Conservation (phyloP, 257 asterid genomes). For the Nicotiana tabacum region DNA sequence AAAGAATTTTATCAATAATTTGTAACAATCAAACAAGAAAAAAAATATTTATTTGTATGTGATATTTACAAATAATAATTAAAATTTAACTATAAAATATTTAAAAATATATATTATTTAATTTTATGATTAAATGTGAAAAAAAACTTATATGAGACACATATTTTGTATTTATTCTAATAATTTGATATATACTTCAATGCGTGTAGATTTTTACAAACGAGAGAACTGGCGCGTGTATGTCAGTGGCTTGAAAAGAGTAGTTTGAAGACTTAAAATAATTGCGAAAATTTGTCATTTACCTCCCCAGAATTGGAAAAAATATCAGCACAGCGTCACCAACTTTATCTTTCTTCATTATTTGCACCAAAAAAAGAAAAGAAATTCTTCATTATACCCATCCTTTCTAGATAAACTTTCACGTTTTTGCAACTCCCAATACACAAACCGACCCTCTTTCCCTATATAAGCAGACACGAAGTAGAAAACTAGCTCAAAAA, state of each 20-base stretch:
- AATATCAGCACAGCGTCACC: background rate
- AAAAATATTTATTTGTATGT: too few species aligned
- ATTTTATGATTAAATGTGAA: too few species aligned
- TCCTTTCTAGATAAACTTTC: background rate
- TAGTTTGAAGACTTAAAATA: background rate
- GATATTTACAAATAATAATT: too few species aligned
- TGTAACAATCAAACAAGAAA: too few species aligned
- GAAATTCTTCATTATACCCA: background rate
- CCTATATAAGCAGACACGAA: background rate
- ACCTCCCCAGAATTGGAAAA: background rate
- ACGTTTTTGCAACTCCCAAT: conserved; percentile 4
- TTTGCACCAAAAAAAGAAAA: too few species aligned
- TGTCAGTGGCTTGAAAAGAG: background rate
- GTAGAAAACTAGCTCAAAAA: background rate
- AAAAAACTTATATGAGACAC: too few species aligned
- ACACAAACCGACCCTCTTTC: background rate
- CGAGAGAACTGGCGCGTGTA: background rate
- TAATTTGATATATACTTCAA: too few species aligned
- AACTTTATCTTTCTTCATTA: background rate
- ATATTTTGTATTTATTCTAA: too few species aligned
- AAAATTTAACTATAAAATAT: too few species aligned
- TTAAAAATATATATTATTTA: too few species aligned
- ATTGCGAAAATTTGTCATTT: background rate
- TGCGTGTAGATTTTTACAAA: too few species aligned
- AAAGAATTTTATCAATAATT: too few species aligned